Conservation (phyloP, 2,329 filamentous ascomycete species). For the Arthrobotrys conoides region DNA sequence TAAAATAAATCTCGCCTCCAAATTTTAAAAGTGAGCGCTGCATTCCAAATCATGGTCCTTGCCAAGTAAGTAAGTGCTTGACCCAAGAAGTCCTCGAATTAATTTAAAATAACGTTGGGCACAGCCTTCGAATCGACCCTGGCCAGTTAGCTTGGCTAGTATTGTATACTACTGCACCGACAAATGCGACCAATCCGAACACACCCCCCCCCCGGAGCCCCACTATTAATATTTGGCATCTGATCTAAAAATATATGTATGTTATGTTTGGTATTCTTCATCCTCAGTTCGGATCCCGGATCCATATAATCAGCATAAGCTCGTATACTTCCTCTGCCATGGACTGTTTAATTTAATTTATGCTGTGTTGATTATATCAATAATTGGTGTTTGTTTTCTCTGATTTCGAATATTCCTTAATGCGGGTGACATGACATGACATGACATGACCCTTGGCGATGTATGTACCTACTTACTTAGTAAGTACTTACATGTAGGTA, state of each 20-base stretch:
- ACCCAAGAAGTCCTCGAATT: too few species aligned
- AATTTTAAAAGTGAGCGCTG: background rate
- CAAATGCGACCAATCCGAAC: slow-evolving; percentile 53
- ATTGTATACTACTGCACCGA: slow-evolving; percentile 17
- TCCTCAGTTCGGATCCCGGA: background rate
- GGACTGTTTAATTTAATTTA: too few species aligned
- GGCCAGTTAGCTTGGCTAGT: too few species aligned
- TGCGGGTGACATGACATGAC: too few species aligned
- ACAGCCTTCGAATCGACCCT: too few species aligned
- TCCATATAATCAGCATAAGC: background rate
- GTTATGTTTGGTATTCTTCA: too few species aligned
- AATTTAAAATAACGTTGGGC: slow-evolving; percentile 36
- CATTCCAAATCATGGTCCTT: slow-evolving; percentile 53
- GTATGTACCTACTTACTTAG: too few species aligned
- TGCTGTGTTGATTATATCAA: background rate
- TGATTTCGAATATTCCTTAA: background rate
- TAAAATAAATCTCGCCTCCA: background rate
- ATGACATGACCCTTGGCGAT: background rate
- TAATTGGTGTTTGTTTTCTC: slow-evolving; percentile 2
- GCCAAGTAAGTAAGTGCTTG: slow-evolving; percentile 31
- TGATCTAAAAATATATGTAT: slow-evolving; percentile 51
- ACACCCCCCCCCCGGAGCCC: slow-evolving; percentile 9
- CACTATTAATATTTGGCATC: slow-evolving; percentile 57
- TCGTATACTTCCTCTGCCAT: too few species aligned
- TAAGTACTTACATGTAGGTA: too few species aligned